phyloP scores from a whole-genome alignment of 2,329 filamentous ascomycete species.

The Camillea tinctor region DNA sequence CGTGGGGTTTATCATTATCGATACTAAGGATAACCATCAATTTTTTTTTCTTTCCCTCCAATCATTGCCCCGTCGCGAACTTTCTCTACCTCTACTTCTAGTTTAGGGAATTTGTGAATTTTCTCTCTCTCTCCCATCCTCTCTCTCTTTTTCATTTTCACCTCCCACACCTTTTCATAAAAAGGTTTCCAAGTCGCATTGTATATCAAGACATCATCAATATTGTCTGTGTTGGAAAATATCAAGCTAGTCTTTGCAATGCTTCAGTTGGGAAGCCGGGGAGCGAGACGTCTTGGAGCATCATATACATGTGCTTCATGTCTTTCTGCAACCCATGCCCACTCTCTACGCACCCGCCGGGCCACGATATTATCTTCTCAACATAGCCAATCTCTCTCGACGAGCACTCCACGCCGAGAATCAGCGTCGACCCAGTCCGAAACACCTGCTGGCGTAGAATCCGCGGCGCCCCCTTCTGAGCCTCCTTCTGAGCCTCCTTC shows the following conservation, averaged over 20 bases:
- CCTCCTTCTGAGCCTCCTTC: too few relatives aligned
- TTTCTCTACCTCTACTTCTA: too few relatives aligned
- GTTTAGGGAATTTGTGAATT: not conserved
- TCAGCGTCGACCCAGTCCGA: conserved; percentile 4
- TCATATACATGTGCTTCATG: conserved; percentile 31
- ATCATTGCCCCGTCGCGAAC: not conserved
- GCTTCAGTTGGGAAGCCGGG: conserved; percentile 33
- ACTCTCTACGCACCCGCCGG: conserved; percentile 9
- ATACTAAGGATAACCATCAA: not conserved
- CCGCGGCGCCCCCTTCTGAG: not conserved
- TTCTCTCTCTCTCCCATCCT: not conserved
- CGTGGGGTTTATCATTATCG: not conserved
- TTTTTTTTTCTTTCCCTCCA: not conserved
- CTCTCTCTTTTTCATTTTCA: too few relatives aligned
- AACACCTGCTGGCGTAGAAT: not conserved
- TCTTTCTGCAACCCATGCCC: conserved; percentile 14
- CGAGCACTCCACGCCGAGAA: conserved; percentile 14
- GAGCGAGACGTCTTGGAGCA: conserved; percentile 27
- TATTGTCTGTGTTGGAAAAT: conserved; percentile 2
- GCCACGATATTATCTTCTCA: conserved; percentile 11
- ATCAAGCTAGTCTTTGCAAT: conserved; percentile 27
- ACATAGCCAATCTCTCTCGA: conserved; percentile 23
- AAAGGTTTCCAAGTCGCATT: too few relatives aligned
- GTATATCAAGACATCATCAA: not conserved
- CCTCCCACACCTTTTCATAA: too few relatives aligned